A percentile compares a stretch with the other conserved stretches of the same genome.
phyloP scores from a whole-genome alignment of 495 filamentous ascomycete species.

The Aspergillus kassunensis region DNA sequence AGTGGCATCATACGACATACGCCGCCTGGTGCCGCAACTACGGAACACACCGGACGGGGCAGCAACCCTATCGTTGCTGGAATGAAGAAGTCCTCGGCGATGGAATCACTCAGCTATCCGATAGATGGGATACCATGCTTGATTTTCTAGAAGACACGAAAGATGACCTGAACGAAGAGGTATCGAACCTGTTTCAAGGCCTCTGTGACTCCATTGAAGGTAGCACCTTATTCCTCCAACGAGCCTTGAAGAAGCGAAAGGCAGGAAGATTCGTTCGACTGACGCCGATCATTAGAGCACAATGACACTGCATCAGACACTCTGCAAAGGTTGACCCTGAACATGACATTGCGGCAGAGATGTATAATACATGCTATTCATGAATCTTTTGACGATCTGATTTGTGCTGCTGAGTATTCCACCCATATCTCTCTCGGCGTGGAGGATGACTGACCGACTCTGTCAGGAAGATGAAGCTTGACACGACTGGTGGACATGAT shows the following conservation, averaged over 20 bases:
- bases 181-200: background rate
- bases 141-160: background rate
- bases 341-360: constrained; percentile 6
- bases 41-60: constrained; percentile 13
- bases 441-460: background rate
- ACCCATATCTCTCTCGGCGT: background rate
- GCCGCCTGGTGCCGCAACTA: constrained; percentile 26
- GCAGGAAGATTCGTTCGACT: background rate
- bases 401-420: constrained; percentile 8
- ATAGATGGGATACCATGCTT: constrained; percentile 3
- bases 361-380: constrained; percentile 13
- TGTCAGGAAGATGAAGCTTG: constrained; percentile 7
- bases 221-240: background rate
- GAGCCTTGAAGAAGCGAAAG: background rate
- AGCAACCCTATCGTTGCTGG: constrained; percentile 18
- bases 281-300: constrained; percentile 6
- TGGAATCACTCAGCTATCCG: background rate
- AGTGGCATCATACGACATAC: constrained; percentile 26
- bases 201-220: constrained; percentile 10
- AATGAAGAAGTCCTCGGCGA: constrained; percentile 19
- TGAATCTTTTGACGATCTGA: background rate
- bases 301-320: constrained; percentile 9
- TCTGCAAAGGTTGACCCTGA: constrained; percentile 11
- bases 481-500: constrained; percentile 15
- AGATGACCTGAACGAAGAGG: background rate